These are phyloP conservation scores for Cercospora zeina DNA, from an alignment of 2,329 filamentous ascomycete species.

Conservation along the genomic window DNA sequence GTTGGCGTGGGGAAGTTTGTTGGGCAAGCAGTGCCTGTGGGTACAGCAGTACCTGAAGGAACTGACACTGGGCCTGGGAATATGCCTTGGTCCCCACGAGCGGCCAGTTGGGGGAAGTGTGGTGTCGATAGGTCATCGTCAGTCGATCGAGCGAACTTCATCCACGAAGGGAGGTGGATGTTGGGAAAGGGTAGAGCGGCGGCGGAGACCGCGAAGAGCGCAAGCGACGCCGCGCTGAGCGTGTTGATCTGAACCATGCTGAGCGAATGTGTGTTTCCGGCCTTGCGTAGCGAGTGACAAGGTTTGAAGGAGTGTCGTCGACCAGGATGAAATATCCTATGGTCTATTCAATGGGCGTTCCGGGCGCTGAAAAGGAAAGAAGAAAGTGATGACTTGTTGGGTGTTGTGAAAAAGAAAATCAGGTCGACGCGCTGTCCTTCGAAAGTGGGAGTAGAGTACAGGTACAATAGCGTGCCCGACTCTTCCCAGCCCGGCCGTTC, in stretches of 20 bases:
- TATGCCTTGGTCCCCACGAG: conserved; percentile 5
- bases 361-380: conserved; percentile 8
- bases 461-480: neutral
- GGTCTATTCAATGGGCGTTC: conserved; percentile 14
- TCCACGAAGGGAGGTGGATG: conserved; percentile 1
- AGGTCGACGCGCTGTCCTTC: neutral
- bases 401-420: neutral
- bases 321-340: conserved; percentile 12
- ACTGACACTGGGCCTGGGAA: conserved; percentile 1
- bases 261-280: neutral
- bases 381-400: neutral
- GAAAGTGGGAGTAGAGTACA: neutral
- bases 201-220: conserved; percentile 13
- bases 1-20: neutral
- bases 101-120: conserved; percentile 1
- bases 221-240: conserved; percentile 13
- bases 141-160: neutral
- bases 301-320: conserved; percentile 18
- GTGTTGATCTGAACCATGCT: conserved; percentile 21
- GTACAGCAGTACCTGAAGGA: neutral
- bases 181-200: conserved; percentile 8
- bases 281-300: conserved; percentile 9
- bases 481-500: neutral
- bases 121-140: neutral
- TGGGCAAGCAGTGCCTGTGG: conserved; percentile 4